Base-by-base conservation (phyloP, 208 protist genomes). In the Angomonas deanei region DNA sequence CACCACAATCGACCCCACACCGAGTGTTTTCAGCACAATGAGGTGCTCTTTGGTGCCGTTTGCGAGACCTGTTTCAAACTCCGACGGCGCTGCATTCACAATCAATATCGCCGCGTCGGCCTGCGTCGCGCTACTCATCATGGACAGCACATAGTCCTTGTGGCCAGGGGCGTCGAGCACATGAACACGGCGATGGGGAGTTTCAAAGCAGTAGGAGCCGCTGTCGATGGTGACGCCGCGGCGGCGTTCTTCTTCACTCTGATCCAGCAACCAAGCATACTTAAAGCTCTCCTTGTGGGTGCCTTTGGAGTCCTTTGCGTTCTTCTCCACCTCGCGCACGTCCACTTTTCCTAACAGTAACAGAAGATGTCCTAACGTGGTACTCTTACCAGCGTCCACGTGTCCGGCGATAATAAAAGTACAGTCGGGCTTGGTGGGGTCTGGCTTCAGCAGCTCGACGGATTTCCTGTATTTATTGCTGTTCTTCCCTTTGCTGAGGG, bases 31-130 rank as follows among this genome's bases (percentile, higher is more conserved):
- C 32, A 98, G 93, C 3, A 99, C 80, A 42, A 98, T 64, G 23
- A 98, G 88, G 74, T 99, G 98, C 63, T 99, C 98, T 59, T 92
- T 87, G 0, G 98, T 99, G 70, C 99, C 98, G 64, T 93, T 82
- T 6, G 98, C 92, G 49, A 99, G 97, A 24, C 98, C 98, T 21
- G 97, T 89, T 69, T 99, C 97, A 80, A 99, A 99, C 80, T 99
- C 97, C 21, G 92, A 96, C 46, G 91, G 94, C 39, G 94, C 85
- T 1, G 98, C 97, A 13, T 97, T 98, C 32, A 99, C 97, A 13
- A 99, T 94, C 6, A 99, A 82, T 53, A 99, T 80, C 36, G 91
- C 98, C 2, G 99, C 91, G 75, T 99, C 98, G 0, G 98, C 98
- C 72, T 99, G 97, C 31, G 96, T 89, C 0, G 97, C 97, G 67